These are phyloP conservation scores for Huntiella savannae DNA, from an alignment of 2,329 filamentous ascomycete genomes.

Conservation along the genomic window DNA sequence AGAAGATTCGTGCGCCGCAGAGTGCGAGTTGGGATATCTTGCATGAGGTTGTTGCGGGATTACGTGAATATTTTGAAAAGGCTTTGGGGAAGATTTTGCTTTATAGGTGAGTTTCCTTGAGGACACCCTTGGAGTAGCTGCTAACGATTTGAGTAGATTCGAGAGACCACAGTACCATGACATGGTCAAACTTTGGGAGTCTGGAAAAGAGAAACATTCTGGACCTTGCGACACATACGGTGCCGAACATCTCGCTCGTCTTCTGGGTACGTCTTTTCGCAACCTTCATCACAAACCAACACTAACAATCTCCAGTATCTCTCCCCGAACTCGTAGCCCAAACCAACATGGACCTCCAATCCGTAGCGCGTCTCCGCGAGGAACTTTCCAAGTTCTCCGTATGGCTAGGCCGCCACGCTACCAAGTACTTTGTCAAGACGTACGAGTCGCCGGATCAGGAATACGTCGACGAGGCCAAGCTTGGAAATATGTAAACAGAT, in stretches of 20 bases:
- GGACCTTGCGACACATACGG: conserved; percentile 69
- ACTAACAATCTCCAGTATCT: conserved; percentile 37
- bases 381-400: conserved; percentile 71
- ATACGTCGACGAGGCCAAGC: conserved; percentile 48
- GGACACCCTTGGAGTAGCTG: background rate
- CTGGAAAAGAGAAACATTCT: conserved; percentile 44
- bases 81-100: conserved; percentile 72
- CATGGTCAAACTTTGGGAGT: conserved; percentile 50
- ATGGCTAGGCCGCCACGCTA: conserved; percentile 64
- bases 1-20: conserved; percentile 41
- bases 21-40: conserved; percentile 67
- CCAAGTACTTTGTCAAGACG: conserved; percentile 56
- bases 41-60: conserved; percentile 69
- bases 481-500: conserved; percentile 7
- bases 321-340: conserved; percentile 88
- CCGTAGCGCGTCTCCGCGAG: conserved; percentile 70
- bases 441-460: conserved; percentile 56
- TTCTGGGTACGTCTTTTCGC: conserved; percentile 49
- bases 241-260: conserved; percentile 72
- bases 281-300: background rate
- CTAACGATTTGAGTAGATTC: conserved; percentile 34
- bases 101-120: conserved; percentile 38
- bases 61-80: conserved; percentile 90
- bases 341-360: conserved; percentile 93
- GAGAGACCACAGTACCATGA: conserved; percentile 78